phyloP scores from a whole-genome alignment of 169 alveolate genomes.

The Miamiensis avidus region DNA sequence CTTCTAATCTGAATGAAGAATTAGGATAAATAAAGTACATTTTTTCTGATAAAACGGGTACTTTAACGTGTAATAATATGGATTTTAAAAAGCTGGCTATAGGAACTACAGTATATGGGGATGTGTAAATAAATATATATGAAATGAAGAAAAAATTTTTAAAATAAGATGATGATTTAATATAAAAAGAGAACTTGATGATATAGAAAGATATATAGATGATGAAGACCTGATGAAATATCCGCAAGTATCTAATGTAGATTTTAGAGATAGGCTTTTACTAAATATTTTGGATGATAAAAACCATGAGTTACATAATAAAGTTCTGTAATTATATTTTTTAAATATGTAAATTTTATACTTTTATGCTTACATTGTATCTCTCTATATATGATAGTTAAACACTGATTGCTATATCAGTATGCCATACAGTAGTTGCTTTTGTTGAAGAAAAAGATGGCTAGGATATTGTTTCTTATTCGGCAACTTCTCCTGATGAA shows the following conservation, averaged over 20 bases:
- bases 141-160: too few relatives aligned
- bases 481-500: background rate
- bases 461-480: too few relatives aligned
- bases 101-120: background rate
- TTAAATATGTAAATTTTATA: background rate
- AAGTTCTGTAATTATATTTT: background rate
- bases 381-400: background rate
- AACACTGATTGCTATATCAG: constrained; percentile 35
- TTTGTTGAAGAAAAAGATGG: constrained; percentile 27
- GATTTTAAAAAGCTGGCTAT: constrained; percentile 54
- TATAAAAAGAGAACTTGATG: background rate
- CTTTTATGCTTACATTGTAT: too few relatives aligned
- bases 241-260: constrained; percentile 29
- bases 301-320: background rate
- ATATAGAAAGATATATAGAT: background rate
- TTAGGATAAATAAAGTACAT: constrained; percentile 73
- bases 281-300: constrained; percentile 17
- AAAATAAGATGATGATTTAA: background rate
- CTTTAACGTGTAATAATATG: constrained; percentile 76
- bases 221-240: constrained; percentile 9
- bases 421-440: constrained; percentile 68
- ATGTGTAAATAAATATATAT: background rate
- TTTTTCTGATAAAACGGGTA: constrained; percentile 82
- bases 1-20: constrained; percentile 83
- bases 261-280: constrained; percentile 24